Base-by-base conservation (phyloP, 2,329 filamentous ascomycete species). In the Stagonosporopsis rhizophila region DNA sequence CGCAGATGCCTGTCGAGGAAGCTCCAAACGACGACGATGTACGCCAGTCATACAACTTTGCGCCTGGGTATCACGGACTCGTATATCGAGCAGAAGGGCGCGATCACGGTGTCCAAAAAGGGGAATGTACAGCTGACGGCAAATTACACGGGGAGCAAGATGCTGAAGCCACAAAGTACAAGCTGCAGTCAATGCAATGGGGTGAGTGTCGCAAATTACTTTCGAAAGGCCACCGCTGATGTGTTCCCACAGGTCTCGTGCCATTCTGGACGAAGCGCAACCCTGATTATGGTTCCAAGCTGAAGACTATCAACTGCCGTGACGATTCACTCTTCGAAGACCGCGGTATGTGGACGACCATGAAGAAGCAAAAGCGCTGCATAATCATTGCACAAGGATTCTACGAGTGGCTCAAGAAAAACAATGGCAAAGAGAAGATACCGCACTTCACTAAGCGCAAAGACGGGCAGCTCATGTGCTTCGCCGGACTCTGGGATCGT, bases 131-230 rank as follows among this genome's bases (percentile, higher is more conserved):
- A 15, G 38, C 45, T 17, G 27, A 28, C 8, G 42, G 35, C 22
- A 34, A 52, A 6, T 59, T 42, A 20, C 53, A 52, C 37, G 42
- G 37, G 19, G 57, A 65, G 35, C 61, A 58, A 37, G 40, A 48
- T 44, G 55, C 67, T 67, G 28, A 54, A 25, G 73, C 78, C 56
- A 81, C 82, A 9, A 86, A 79, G 64, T 96, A 96, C 79, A 94
- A 90, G 75, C 80, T 99, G 8, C 92, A 97, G 73, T 83, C 87
- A 2, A 98, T 98, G 90, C 94, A 92, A 83, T 99, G 95, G 95
- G 95, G 80, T 78, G 63, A 39, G 68, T 67, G 6, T 22, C 39
- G 37, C 37, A 42, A 35, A 34, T 20, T 47, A 34, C 40, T 20
- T 30, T 14, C 23, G n/a, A 20, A 9, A 28, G 20, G 22, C 22